phyloP scores from a whole-genome alignment of 1,139 yeast species.

The Pichia sp. region DNA sequence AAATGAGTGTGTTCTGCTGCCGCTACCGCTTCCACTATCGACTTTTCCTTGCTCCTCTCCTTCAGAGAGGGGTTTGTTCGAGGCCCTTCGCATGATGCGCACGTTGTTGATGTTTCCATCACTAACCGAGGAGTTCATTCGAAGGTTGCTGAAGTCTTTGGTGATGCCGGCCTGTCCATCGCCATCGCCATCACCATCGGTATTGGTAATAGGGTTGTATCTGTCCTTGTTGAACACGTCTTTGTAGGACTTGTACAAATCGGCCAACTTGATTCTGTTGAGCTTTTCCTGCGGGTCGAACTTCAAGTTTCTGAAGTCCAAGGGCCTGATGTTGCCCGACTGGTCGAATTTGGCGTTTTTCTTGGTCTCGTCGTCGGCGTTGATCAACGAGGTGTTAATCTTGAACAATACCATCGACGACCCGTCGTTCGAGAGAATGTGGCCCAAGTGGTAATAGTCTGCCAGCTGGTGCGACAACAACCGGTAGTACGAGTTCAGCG shows the following conservation, averaged over 20 bases:
- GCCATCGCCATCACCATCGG: neutral
- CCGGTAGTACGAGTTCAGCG: conserved; percentile 63
- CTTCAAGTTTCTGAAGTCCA: conserved; percentile 26
- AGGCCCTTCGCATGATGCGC: conserved; percentile 20
- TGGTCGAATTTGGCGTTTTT: conserved; percentile 28
- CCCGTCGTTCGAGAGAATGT: conserved; percentile 44
- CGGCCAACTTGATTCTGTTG: conserved; percentile 27
- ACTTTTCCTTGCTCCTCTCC: neutral
- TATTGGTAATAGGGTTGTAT: neutral
- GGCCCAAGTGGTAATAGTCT: conserved; percentile 58
- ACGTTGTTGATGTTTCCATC: conserved; percentile 7
- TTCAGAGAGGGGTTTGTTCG: neutral
- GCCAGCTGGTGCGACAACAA: conserved; percentile 65
- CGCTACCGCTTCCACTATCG: too few species aligned
- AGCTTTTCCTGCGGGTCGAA: conserved; percentile 31
- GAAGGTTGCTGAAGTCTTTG: neutral
- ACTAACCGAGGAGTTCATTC: neutral
- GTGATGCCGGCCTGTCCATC: neutral
- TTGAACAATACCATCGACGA: conserved; percentile 41
- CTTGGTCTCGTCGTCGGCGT: conserved; percentile 31
- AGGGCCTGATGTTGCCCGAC: conserved; percentile 32
- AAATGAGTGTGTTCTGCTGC: neutral
- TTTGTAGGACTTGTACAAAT: conserved; percentile 23
- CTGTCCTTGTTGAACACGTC: conserved; percentile 14
- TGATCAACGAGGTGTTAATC: conserved; percentile 33